Percentiles rank a stretch among this genome's conserved stretches.
Evolutionary conservation across 2,329 filamentous ascomycete genomes (phyloP).

Genomic region (Penicillium frequentans): DNA sequence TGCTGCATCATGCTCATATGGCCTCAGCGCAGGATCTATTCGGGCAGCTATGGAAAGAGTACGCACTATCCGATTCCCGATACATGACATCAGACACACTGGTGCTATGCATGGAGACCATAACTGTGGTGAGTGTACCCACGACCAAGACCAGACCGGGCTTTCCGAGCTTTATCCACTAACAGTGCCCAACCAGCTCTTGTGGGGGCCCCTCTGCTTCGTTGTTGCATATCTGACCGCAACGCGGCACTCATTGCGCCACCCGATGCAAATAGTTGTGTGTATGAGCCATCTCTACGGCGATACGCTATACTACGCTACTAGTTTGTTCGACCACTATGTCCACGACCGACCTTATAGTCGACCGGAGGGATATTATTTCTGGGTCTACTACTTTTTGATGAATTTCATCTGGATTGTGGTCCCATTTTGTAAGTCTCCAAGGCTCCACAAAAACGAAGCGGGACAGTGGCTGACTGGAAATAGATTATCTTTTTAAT

Average conservation of each 20-base stretch:
- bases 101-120: slow-evolving; percentile 81
- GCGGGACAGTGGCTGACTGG: slow-evolving; percentile 5
- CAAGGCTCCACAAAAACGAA: not conserved
- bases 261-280: slow-evolving; percentile 61
- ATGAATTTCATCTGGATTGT: slow-evolving; percentile 69
- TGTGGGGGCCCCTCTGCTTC: slow-evolving; percentile 64
- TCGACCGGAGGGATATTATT: slow-evolving; percentile 63
- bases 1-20: slow-evolving; percentile 66
- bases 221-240: slow-evolving; percentile 57
- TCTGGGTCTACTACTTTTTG: slow-evolving; percentile 65
- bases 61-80: slow-evolving; percentile 80
- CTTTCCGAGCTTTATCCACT: not conserved
- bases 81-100: slow-evolving; percentile 81
- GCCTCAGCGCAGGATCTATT: slow-evolving; percentile 69
- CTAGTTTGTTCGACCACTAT: slow-evolving; percentile 61
- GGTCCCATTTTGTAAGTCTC: slow-evolving; percentile 55
- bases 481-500: slow-evolving; percentile 32
- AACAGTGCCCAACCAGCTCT: slow-evolving; percentile 40
- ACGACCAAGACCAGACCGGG: not conserved
- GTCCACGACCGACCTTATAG: slow-evolving; percentile 56
- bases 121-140: slow-evolving; percentile 66
- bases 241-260: slow-evolving; percentile 55
- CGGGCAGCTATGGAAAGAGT: slow-evolving; percentile 91
- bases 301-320: slow-evolving; percentile 64
- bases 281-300: slow-evolving; percentile 66